Percentiles rank a stretch among this genome's conserved stretches.
These are phyloP conservation scores for Berberis thunbergii DNA, from an alignment of 164 flowering plant species.

Conservation along the genomic window DNA sequence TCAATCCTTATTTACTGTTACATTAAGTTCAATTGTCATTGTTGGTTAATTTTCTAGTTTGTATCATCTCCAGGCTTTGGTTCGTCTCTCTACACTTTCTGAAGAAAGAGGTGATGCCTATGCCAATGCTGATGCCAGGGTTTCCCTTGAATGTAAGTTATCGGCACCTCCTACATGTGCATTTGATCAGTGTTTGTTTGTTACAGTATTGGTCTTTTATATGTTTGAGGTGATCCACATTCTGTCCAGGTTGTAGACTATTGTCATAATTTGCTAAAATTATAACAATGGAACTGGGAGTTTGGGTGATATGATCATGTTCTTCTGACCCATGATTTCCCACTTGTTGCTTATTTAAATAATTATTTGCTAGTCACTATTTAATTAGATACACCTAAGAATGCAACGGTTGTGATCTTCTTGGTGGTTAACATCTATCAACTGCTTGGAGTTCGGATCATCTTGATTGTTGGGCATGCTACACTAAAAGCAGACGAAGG, in stretches of 20 bases:
- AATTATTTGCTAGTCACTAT: not conserved
- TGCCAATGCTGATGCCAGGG: conserved; percentile 61
- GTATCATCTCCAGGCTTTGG: conserved; percentile 37
- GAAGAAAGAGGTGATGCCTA: conserved; percentile 63
- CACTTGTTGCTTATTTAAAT: too few relatives aligned
- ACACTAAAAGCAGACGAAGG: too few relatives aligned
- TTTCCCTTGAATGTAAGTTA: conserved; percentile 61
- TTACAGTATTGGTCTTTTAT: not conserved
- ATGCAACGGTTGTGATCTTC: too few relatives aligned
- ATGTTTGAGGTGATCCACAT: too few relatives aligned
- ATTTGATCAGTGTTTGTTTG: conserved; percentile 19
- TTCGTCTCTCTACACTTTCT: conserved; percentile 41
- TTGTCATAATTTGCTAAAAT: too few relatives aligned
- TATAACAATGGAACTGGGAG: too few relatives aligned
- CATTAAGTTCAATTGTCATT: not conserved
- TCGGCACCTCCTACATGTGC: not conserved
- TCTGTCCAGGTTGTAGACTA: too few relatives aligned
- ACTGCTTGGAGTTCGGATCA: not conserved
- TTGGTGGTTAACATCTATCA: too few relatives aligned
- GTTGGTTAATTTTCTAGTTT: not conserved
- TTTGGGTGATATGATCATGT: not conserved
- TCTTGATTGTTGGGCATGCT: too few relatives aligned
- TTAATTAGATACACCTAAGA: too few relatives aligned
- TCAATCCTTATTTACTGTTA: too few relatives aligned
- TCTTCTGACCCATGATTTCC: not conserved